These are phyloP conservation scores for Papiliotrema nemorosa DNA, from an alignment of 1,284 basidiomycete species.

Conservation along the genomic window DNA sequence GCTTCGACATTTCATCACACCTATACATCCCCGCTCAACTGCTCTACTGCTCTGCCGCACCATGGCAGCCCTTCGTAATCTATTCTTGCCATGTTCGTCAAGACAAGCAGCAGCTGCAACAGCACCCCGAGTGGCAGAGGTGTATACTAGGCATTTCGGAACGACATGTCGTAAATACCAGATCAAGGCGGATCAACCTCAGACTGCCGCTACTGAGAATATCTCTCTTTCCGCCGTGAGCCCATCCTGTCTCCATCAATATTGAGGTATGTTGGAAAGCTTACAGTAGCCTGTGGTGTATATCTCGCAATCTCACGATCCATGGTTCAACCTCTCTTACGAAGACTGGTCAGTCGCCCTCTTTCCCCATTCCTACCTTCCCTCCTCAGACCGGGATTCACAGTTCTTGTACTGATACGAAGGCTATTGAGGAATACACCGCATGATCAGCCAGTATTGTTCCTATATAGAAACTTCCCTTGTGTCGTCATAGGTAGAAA, in stretches of 20 bases:
- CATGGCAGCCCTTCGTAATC: too few relatives aligned
- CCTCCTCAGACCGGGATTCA: slow-evolving; percentile 8
- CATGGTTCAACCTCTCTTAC: slow-evolving; percentile 88
- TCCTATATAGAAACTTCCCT: slow-evolving; percentile 83
- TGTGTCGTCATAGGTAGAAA: slow-evolving; percentile 95
- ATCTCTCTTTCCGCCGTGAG: slow-evolving; percentile 24
- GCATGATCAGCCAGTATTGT: slow-evolving; percentile 65
- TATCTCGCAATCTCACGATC: slow-evolving; percentile 75
- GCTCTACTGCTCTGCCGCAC: too few relatives aligned
- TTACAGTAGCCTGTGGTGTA: slow-evolving; percentile 55
- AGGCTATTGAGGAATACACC: slow-evolving; percentile 81
- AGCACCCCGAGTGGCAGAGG: too few relatives aligned
- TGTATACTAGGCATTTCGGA: too few relatives aligned
- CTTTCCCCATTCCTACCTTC: slow-evolving; percentile 10
- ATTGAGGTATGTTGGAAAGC: background rate
- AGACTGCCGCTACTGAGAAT: slow-evolving; percentile 27
- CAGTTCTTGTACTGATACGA: background rate
- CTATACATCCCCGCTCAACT: too few relatives aligned
- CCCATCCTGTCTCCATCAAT: background rate
- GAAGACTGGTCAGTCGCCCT: slow-evolving; percentile 75
- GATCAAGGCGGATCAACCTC: slow-evolving; percentile 19
- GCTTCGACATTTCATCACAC: too few relatives aligned
- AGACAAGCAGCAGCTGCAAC: too few relatives aligned
- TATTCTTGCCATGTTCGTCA: too few relatives aligned
- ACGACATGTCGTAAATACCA: background rate